These are phyloP conservation scores for Ricinus communis DNA, from an alignment of 345 rosid genomes.

Conservation along the genomic window DNA sequence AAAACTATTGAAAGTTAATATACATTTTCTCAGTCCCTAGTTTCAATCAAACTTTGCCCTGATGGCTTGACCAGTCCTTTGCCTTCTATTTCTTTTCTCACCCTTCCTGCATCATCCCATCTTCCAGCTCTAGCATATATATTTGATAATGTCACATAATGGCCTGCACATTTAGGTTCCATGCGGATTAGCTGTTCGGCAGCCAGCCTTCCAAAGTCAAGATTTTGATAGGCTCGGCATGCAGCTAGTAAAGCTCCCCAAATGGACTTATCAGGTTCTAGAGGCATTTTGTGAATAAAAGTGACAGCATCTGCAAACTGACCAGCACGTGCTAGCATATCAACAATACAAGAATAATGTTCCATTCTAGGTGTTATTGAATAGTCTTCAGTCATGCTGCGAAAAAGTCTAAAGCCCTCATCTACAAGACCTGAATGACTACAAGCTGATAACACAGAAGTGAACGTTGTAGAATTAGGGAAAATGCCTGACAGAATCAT, in stretches of 20 bases:
- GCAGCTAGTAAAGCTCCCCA: slow-evolving; percentile 45
- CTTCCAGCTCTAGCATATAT: slow-evolving; percentile 40
- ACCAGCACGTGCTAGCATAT: slow-evolving; percentile 46
- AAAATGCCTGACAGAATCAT: slow-evolving; percentile 28
- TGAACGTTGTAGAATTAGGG: slow-evolving; percentile 35
- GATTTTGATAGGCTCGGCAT: slow-evolving; percentile 34
- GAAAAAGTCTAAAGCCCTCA: slow-evolving; percentile 38
- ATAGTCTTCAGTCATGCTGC: slow-evolving; percentile 20
- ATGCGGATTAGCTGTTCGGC: slow-evolving; percentile 35
- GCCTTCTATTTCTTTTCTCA: slow-evolving; percentile 37
- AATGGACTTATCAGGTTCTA: slow-evolving; percentile 32
- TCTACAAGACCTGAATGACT: slow-evolving; percentile 38
- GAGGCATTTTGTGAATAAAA: slow-evolving; percentile 35
- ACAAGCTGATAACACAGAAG: slow-evolving; percentile 40
- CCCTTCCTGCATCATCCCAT: slow-evolving; percentile 39
- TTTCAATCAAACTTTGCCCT: slow-evolving; percentile 37
- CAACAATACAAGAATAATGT: slow-evolving; percentile 40
- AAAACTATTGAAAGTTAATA: no score
- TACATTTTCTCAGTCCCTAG: slow-evolving; percentile 15
- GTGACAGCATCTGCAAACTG: slow-evolving; percentile 32
- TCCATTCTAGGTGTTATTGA: slow-evolving; percentile 30
- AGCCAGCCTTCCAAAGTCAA: slow-evolving; percentile 31
- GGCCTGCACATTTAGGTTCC: slow-evolving; percentile 45
- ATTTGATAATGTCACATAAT: slow-evolving; percentile 38
- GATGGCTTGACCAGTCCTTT: slow-evolving; percentile 30